A percentile compares a stretch with the other conserved stretches of the same genome.
Evolutionary conservation across 2,329 filamentous ascomycete species (phyloP).

Genomic region (Penicillium psychrosexuale): DNA sequence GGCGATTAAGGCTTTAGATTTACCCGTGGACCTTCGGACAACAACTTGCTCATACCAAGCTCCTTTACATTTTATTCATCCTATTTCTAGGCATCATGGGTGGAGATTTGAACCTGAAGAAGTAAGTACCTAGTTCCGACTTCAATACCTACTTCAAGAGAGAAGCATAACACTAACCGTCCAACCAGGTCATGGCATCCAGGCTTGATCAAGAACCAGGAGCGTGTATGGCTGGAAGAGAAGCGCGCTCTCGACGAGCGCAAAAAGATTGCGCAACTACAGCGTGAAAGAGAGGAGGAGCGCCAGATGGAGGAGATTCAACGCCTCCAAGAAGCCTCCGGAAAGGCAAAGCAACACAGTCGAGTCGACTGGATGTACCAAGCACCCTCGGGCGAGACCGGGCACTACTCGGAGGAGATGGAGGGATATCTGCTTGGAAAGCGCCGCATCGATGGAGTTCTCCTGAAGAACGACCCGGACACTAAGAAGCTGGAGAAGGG

Average conservation of each 20-base stretch:
- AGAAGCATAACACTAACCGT: conserved; percentile 14
- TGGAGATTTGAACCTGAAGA: conserved; percentile 92
- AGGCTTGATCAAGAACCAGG: conserved; percentile 83
- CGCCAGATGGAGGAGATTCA: conserved; percentile 88
- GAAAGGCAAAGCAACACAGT: conserved; percentile 73
- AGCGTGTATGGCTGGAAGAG: conserved; percentile 85
- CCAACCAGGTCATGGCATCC: conserved; percentile 77
- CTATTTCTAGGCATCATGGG: conserved; percentile 62
- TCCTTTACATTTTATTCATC: background rate
- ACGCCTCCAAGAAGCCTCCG: conserved; percentile 80
- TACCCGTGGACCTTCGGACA: background rate
- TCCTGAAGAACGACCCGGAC: conserved; percentile 73
- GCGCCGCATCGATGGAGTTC: conserved; percentile 74
- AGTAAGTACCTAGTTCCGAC: conserved; percentile 43
- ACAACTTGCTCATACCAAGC: background rate
- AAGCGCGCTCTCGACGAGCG: conserved; percentile 90
- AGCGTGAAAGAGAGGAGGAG: conserved; percentile 92
- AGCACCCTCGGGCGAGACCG: conserved; percentile 71
- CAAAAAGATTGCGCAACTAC: conserved; percentile 85
- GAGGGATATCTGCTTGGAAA: conserved; percentile 93
- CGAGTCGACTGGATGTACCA: conserved; percentile 99
- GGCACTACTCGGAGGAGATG: conserved; percentile 76
- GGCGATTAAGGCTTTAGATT: background rate
- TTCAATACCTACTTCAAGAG: background rate
- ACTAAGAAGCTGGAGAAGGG: conserved; percentile 77